Base-by-base conservation (phyloP, 352 stramenopile genomes). In the Pythium rhizo-oryzae region DNA sequence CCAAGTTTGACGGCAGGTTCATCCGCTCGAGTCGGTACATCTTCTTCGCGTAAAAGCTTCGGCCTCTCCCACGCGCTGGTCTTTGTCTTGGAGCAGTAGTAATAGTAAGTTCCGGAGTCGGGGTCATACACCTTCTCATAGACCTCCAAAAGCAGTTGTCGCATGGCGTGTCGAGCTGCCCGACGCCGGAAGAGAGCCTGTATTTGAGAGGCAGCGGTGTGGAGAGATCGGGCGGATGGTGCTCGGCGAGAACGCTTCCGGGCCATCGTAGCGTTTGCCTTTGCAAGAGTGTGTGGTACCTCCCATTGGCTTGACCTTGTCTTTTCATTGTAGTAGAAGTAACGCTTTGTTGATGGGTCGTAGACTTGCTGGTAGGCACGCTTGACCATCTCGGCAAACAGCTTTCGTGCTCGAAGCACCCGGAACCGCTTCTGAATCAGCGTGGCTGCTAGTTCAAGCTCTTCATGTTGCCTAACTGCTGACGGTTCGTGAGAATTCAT, bases 241-340 rank as follows among this genome's bases (percentile, higher is more conserved):
- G 21, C 11, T 25, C 47, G 58, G 19, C 24, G 5, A 33, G 21
- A 25, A 28, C 39, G n/a, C 3, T 24, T 47, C 62, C 25, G 55
- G 18, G 46, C 44, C 23, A 59, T 23, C 8, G 37, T 59, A 8
- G 47, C 18, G n/a, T 69, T 43, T 43, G 43, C 67, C 7, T 55
- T 24, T 0, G 57, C 37, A 16, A 77, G 52, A 13, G 55, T n/a
- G 5, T 50, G n/a, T 18, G 79, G 79, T 9, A 69, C 21, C 47
- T 78, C 58, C 77, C 76, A 83, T 28, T 80, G 74, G 58, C 76
- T 84, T 25, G 65, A 37, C 11, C 43, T 55, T 1, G 76, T 81
- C 18, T 68, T 65, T 24, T 57, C 33, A 68, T 84, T 84, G 72
- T 80, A 87, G 75, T 82, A 87, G 46, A 81, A 84, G 46, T 78